Evolutionary conservation across 108 stramenopile genomes (phyloP).

Genomic region (Cyclotella kingstonii): DNA sequence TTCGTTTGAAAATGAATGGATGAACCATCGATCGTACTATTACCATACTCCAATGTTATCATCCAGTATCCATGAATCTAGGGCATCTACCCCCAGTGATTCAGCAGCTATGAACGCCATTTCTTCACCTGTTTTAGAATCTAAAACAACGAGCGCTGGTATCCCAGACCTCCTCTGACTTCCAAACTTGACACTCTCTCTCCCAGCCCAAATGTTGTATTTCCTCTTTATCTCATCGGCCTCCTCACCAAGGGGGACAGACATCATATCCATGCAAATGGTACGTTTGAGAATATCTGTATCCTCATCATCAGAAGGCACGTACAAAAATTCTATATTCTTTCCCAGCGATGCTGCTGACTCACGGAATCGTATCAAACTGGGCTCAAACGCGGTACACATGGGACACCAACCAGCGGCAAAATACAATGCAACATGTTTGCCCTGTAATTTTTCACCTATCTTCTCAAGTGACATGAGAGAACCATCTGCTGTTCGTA

Average conservation of each 20-base stretch:
- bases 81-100: constrained; percentile 42
- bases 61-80: constrained; percentile 59
- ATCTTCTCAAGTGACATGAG: constrained; percentile 18
- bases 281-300: constrained; percentile 41
- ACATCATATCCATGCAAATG: constrained; percentile 40
- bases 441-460: constrained; percentile 25
- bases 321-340: constrained; percentile 55
- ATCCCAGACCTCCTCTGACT: constrained; percentile 61
- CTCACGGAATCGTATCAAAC: constrained; percentile 43
- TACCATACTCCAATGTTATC: constrained; percentile 56
- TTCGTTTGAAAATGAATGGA: too few species aligned
- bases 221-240: constrained; percentile 49
- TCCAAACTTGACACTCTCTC: constrained; percentile 49
- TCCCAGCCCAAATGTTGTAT: constrained; percentile 64
- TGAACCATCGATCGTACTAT: too few species aligned
- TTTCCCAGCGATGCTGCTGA: constrained; percentile 37
- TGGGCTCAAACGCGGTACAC: constrained; percentile 65
- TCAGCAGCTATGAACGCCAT: constrained; percentile 56
- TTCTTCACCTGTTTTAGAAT: constrained; percentile 48
- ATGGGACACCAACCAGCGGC: constrained; percentile 68
- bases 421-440: constrained; percentile 67
- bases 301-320: constrained; percentile 47
- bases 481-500: constrained; percentile 27
- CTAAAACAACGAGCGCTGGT: constrained; percentile 66
- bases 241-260: constrained; percentile 52